These are phyloP conservation scores for Macrophomina phaseolina DNA, from an alignment of 2,329 filamentous ascomycete genomes.

Conservation along the genomic window DNA sequence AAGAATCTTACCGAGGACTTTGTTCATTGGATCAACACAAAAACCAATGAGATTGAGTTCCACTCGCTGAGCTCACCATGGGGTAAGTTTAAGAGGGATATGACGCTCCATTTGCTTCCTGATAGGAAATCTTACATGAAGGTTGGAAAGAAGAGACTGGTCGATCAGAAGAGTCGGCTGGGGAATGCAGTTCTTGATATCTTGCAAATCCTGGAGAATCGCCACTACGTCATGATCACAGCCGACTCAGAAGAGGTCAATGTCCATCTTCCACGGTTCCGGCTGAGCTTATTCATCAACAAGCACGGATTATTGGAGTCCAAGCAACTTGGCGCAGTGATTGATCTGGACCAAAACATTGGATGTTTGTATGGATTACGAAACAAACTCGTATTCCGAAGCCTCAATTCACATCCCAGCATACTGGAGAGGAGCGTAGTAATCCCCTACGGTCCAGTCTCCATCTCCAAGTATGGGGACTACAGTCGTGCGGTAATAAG, in stretches of 20 bases:
- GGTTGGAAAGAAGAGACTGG: constrained; percentile 27
- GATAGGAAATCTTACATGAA: not conserved
- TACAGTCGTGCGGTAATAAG: not conserved
- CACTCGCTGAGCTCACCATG: too few relatives aligned
- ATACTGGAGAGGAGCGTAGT: constrained; percentile 5
- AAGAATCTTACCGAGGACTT: too few relatives aligned
- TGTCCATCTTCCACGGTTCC: constrained; percentile 55
- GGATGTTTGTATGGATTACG: constrained; percentile 47
- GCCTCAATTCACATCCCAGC: not conserved
- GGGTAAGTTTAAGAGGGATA: too few relatives aligned
- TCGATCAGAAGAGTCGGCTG: not conserved
- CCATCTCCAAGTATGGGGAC: not conserved
- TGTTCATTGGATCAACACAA: too few relatives aligned
- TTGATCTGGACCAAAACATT: constrained; percentile 30
- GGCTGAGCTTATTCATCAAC: constrained; percentile 54
- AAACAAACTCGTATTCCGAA: constrained; percentile 56
- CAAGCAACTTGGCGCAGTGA: constrained; percentile 58
- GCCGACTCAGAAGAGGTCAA: not conserved
- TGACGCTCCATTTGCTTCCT: not conserved
- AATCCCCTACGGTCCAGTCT: constrained; percentile 8
- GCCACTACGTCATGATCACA: not conserved
- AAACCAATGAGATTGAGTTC: too few relatives aligned
- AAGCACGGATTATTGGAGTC: constrained; percentile 39
- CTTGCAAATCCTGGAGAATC: constrained; percentile 1
- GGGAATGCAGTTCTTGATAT: not conserved